Conservation (phyloP, 495 filamentous ascomycete genomes). For the Daldinia decipiens region DNA sequence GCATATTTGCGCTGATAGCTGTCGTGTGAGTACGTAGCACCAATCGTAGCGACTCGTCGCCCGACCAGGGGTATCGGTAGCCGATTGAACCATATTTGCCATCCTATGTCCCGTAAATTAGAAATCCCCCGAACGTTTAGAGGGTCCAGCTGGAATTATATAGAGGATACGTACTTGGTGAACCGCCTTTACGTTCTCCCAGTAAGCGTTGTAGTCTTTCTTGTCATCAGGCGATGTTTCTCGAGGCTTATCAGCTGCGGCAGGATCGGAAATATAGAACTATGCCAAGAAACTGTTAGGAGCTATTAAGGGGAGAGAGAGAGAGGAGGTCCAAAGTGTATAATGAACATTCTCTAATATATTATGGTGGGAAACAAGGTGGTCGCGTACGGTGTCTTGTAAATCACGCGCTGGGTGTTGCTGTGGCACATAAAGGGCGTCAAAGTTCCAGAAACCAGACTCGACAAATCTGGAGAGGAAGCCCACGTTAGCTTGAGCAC, state of each 20-base stretch:
- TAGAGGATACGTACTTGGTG: slow-evolving; percentile 60
- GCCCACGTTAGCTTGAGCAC: slow-evolving; percentile 55
- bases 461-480: slow-evolving; percentile 71
- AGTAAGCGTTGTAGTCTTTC: slow-evolving; percentile 84
- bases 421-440: slow-evolving; percentile 95
- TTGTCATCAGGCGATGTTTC: slow-evolving; percentile 66
- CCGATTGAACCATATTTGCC: slow-evolving; percentile 94
- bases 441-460: slow-evolving; percentile 99
- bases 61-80: slow-evolving; percentile 92
- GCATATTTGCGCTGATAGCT: slow-evolving; percentile 84
- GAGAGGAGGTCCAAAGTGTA: not conserved
- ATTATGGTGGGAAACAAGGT: not conserved
- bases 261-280: slow-evolving; percentile 95
- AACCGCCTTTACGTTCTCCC: slow-evolving; percentile 82
- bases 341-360: not conserved
- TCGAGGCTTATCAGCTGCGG: slow-evolving; percentile 76
- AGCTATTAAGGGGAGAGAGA: not conserved
- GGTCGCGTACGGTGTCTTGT: slow-evolving; percentile 76
- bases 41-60: slow-evolving; percentile 86
- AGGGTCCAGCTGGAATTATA: not conserved
- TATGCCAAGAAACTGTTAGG: slow-evolving; percentile 14
- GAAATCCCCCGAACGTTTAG: slow-evolving; percentile 37
- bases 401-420: slow-evolving; percentile 96
- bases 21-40: slow-evolving; percentile 98
- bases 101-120: slow-evolving; percentile 46